Evolutionary conservation across 768 basidiomycete genomes (phyloP).

Genomic region (Russula compacta): DNA sequence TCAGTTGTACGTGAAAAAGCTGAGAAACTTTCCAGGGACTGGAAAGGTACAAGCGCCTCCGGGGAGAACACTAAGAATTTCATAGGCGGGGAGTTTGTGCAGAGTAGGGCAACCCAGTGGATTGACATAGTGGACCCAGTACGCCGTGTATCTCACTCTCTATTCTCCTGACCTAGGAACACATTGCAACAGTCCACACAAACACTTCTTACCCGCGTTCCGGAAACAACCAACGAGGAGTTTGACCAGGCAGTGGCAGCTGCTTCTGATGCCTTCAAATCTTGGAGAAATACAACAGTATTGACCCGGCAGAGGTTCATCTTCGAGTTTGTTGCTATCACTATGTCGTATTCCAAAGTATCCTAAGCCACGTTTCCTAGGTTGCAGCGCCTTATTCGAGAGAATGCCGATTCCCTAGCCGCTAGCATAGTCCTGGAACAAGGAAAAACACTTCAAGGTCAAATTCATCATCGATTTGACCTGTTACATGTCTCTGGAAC

Average conservation of each 20-base stretch:
- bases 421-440: slow-evolving; percentile 89
- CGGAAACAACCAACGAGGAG: slow-evolving; percentile 75
- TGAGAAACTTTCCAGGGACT: slow-evolving; percentile 59
- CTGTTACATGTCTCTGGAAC: background rate
- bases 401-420: slow-evolving; percentile 80
- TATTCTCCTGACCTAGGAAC: background rate
- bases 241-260: slow-evolving; percentile 78
- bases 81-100: slow-evolving; percentile 82
- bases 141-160: slow-evolving; percentile 23
- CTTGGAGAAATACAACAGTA: slow-evolving; percentile 82
- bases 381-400: slow-evolving; percentile 77
- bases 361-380: slow-evolving; percentile 33
- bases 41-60: slow-evolving; percentile 80
- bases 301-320: slow-evolving; percentile 82
- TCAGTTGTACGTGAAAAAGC: slow-evolving; percentile 51
- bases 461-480: slow-evolving; percentile 16
- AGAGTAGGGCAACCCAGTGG: slow-evolving; percentile 72
- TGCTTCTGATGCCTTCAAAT: slow-evolving; percentile 77
- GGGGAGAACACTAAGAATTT: slow-evolving; percentile 90
- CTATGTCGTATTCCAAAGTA: background rate
- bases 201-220: slow-evolving; percentile 79
- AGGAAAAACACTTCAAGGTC: slow-evolving; percentile 86
- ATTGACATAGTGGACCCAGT: slow-evolving; percentile 88
- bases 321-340: slow-evolving; percentile 60
- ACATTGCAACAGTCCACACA: slow-evolving; percentile 63